Conservation (phyloP, 345 rosid genomes). For the Zanthoxylum bungeanum region DNA sequence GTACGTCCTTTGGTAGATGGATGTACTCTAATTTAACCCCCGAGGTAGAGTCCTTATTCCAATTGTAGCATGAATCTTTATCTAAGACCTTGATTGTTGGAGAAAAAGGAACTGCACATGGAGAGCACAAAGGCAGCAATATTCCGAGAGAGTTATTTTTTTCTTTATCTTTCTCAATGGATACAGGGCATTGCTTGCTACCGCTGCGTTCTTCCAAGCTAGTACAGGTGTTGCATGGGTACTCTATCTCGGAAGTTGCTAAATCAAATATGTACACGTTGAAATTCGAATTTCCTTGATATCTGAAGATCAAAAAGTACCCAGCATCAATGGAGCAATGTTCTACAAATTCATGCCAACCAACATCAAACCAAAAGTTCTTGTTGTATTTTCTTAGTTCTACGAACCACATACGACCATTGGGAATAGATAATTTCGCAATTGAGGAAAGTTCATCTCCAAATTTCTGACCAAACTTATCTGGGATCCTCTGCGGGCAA, state of each 20-base stretch:
- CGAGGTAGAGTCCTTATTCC: slow-evolving; percentile 9
- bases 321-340: slow-evolving; percentile 30
- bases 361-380: slow-evolving; percentile 31
- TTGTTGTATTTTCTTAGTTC: slow-evolving; percentile 21
- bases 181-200: neutral
- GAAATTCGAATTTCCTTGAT: slow-evolving; percentile 37
- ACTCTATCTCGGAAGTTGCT: slow-evolving; percentile 34
- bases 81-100: neutral
- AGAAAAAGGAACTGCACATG: neutral
- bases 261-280: slow-evolving; percentile 29
- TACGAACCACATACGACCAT: slow-evolving; percentile 29
- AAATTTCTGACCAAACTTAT: slow-evolving; percentile 29
- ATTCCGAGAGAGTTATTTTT: slow-evolving; percentile 3
- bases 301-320: slow-evolving; percentile 33
- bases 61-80: slow-evolving; percentile 1
- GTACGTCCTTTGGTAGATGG: neutral
- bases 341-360: slow-evolving; percentile 37
- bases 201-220: slow-evolving; percentile 11
- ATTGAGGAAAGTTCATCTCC: slow-evolving; percentile 34
- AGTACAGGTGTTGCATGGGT: too few relatives aligned
- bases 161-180: slow-evolving; percentile 8
- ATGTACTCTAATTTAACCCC: neutral
- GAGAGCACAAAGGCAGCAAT: neutral
- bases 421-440: slow-evolving; percentile 26
- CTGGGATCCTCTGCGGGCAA: slow-evolving; percentile 32